Conservation (phyloP, 2,329 filamentous ascomycete species). For the Zymoseptoria tritici region DNA sequence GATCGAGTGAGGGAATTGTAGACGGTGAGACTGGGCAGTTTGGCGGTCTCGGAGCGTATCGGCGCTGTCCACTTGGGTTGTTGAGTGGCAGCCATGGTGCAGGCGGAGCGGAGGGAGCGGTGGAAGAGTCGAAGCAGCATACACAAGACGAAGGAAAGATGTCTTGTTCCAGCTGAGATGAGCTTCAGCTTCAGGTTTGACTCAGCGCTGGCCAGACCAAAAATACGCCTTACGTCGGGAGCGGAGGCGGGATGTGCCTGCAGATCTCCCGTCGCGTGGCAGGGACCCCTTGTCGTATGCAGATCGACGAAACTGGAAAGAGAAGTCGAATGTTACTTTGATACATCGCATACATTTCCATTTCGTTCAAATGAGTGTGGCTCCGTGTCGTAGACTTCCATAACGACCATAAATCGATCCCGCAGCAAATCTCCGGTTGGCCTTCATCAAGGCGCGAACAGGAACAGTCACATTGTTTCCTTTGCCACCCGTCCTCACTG, state of each 20-base stretch:
- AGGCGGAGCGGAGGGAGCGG: neutral
- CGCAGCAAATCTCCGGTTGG: too few species aligned
- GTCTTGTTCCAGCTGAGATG: neutral
- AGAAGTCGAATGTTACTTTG: too few species aligned
- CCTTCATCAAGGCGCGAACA: too few species aligned
- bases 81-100: constrained; percentile 5
- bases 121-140: neutral
- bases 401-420: too few species aligned
- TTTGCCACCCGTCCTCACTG: too few species aligned
- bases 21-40: constrained; percentile 56
- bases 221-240: neutral
- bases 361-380: too few species aligned
- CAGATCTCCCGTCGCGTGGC: neutral
- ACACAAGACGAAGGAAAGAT: neutral
- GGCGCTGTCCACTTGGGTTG: constrained; percentile 30
- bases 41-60: constrained; percentile 23
- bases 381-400: too few species aligned
- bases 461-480: too few species aligned
- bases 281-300: neutral
- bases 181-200: neutral
- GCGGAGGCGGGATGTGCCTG: neutral
- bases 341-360: too few species aligned
- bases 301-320: neutral
- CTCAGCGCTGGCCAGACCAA: neutral
- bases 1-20: constrained; percentile 73